Evolutionary conservation across 2,329 filamentous ascomycete species (phyloP).

Genomic region (Bipolaris zeicola): DNA sequence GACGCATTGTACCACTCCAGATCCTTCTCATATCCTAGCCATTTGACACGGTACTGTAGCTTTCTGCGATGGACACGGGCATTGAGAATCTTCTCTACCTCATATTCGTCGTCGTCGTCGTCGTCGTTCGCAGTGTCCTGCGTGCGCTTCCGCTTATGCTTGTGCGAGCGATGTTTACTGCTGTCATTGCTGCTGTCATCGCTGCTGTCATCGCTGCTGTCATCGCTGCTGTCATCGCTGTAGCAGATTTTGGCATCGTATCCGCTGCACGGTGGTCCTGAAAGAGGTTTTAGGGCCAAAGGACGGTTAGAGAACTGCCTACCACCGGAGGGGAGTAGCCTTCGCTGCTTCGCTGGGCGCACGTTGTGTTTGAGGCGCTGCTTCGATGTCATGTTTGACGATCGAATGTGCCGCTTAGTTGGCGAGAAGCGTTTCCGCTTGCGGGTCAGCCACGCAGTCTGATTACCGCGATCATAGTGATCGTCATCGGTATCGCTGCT

Average conservation of each 20-base stretch:
- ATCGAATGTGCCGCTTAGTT: constrained; percentile 2
- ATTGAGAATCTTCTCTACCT: constrained; percentile 7
- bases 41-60: constrained; percentile 8
- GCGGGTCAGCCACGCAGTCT: constrained; percentile 11
- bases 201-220: constrained; percentile 3
- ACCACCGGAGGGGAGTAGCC: neutral
- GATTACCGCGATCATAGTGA: constrained; percentile 5
- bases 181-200: neutral
- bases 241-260: constrained; percentile 6
- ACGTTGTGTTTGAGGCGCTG: neutral
- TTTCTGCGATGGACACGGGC: neutral
- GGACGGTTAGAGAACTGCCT: neutral
- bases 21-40: constrained; percentile 6
- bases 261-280: neutral
- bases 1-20: constrained; percentile 1
- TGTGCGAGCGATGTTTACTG: neutral
- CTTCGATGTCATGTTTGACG: neutral
- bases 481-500: constrained; percentile 9
- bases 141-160: constrained; percentile 2
- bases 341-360: neutral
- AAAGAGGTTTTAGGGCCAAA: neutral
- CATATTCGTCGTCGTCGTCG: neutral
- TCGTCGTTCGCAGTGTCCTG: neutral
- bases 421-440: constrained; percentile 11
- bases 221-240: neutral